phyloP scores from a whole-genome alignment of 495 filamentous ascomycete species.

The Arthonia radiata region DNA sequence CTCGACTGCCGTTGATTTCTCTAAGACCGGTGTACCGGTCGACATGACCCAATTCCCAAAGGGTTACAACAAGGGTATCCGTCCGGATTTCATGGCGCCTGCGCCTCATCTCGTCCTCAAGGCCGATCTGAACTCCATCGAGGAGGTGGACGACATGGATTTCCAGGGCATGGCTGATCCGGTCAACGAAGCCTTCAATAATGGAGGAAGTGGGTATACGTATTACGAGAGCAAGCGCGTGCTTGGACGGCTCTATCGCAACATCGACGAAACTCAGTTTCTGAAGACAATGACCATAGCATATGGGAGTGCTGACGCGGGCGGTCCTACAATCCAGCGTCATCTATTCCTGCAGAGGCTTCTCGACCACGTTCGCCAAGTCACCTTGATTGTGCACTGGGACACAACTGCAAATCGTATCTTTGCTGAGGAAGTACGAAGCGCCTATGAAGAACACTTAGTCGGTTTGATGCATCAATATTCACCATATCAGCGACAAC shows the following conservation, averaged over 20 bases:
- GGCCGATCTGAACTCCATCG: conserved; percentile 20
- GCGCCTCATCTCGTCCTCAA: conserved; percentile 33
- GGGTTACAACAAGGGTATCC: conserved; percentile 12
- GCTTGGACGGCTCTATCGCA: conserved; percentile 46
- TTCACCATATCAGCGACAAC: conserved; percentile 28
- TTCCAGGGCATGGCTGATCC: conserved; percentile 8
- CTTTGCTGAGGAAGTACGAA: conserved; percentile 2
- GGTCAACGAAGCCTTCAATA: conserved; percentile 29
- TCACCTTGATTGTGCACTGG: conserved; percentile 20
- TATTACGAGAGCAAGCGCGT: conserved; percentile 49
- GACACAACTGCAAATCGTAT: conserved; percentile 21
- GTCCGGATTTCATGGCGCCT: conserved; percentile 42
- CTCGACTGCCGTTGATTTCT: conserved; percentile 62
- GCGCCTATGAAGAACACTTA: conserved; percentile 38
- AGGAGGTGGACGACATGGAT: conserved; percentile 7
- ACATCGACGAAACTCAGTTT: conserved; percentile 47
- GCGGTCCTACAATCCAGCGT: too few species aligned
- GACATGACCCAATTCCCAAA: conserved; percentile 19
- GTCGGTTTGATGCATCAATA: conserved; percentile 27
- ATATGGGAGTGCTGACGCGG: too few species aligned
- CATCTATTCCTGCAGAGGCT: conserved; percentile 24
- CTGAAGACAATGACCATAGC: conserved; percentile 31
- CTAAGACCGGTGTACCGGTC: conserved; percentile 44
- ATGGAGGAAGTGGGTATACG: conserved; percentile 14
- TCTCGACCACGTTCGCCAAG: conserved; percentile 17